Evolutionary conservation across 345 rosid genomes (phyloP), one percentile per base, ranked within the genome.

Genomic region (Ailanthus altissimus): DNA sequence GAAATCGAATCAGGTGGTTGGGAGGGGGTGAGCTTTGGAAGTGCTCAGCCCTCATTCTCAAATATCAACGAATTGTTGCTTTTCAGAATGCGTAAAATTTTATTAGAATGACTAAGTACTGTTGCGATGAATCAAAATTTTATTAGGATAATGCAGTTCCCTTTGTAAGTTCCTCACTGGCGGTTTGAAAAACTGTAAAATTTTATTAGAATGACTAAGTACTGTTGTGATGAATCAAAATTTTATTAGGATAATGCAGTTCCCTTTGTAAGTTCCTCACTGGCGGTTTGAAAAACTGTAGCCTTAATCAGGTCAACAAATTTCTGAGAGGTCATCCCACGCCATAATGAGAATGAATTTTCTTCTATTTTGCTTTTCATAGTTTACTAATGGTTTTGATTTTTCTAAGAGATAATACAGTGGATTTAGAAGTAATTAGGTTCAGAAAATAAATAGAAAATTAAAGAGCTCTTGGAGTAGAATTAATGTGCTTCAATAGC

Each of bases 61-160:
- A n/a, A n/a, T n/a, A n/a, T n/a, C 45, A 20, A 18, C n/a, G n/a
- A 8, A 15, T 10, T 5, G 8, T 53, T 20, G n/a, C 32, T 72
- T 25, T 54, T 36, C 8, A 4, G 14, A 21, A 47, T 38, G 7
- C 49, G 12, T 42, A 32, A n/a, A 61, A 74, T 28, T 61, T 47
- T 36, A 57, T 26, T 60, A 59, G 47, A 45, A n/a, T 51, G 68
- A 60, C 46, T 20, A 14, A 21, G 18, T 64, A 14, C 18, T 65
- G n/a, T n/a, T n/a, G 32, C 50, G 73, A 65, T 64, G 76, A 32
- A 47, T 61, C 73, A 63, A 49, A 62, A 62, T 32, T 62, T 46
- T 46, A 40, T 18, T 64, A 43, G 72, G 36, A 32, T 57, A 12
- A 57, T 11, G 12, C 25, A 14, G 25, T 54, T 40, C 32, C 51